phyloP scores from a whole-genome alignment of 768 basidiomycete species.

The Tricholoma saponaceum region DNA sequence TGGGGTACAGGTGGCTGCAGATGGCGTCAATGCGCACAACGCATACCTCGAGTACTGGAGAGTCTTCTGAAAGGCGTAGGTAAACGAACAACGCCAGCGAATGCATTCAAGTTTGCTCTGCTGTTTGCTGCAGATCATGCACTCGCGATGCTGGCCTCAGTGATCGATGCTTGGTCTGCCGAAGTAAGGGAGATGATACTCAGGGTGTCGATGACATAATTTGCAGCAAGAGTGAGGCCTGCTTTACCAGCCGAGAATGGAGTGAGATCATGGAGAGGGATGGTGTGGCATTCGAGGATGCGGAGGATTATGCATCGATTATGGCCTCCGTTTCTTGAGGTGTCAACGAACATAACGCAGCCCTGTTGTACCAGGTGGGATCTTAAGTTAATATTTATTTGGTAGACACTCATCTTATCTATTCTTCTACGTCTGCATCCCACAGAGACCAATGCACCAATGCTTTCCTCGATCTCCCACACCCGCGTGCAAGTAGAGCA shows the following conservation, averaged over 20 bases:
- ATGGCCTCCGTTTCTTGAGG: conserved; percentile 64
- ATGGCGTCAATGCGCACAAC: conserved; percentile 77
- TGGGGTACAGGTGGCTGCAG: conserved; percentile 86
- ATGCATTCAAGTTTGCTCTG: conserved; percentile 65
- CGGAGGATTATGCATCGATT: conserved; percentile 73
- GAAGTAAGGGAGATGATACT: conserved; percentile 64
- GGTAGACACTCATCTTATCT: conserved; percentile 65
- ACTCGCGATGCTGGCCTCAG: conserved; percentile 44
- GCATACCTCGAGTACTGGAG: conserved; percentile 79
- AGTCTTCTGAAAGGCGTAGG: conserved; percentile 68
- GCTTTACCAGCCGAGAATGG: conserved; percentile 71
- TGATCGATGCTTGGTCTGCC: conserved; percentile 73
- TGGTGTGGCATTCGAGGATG: conserved; percentile 72
- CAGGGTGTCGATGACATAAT: conserved; percentile 56
- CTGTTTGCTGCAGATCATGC: conserved; percentile 66
- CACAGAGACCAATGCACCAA: conserved; percentile 51
- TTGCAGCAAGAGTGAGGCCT: conserved; percentile 52
- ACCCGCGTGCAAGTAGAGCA: conserved; percentile 73
- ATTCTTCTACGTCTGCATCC: conserved; percentile 69
- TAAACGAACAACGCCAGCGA: conserved; percentile 61
- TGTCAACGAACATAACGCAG: conserved; percentile 61
- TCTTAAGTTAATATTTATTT: not conserved
- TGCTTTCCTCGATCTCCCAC: conserved; percentile 66
- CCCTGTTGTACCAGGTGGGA: conserved; percentile 69
- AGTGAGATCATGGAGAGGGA: conserved; percentile 69